Conservation (phyloP, 352 stramenopile species). For the Pythium utonaiense region DNA sequence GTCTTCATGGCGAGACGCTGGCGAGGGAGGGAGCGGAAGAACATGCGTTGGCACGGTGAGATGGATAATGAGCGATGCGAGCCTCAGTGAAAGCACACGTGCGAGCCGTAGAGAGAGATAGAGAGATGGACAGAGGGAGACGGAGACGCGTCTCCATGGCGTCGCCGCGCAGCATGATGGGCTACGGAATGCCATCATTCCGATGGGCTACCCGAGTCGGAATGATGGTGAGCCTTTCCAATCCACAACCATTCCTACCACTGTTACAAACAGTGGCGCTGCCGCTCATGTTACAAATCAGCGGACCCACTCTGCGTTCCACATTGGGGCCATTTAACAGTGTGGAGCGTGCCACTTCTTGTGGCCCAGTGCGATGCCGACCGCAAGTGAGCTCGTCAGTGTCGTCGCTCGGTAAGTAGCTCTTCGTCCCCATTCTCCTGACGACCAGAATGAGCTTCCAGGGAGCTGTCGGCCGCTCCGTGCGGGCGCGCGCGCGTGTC, state of each 20-base stretch:
- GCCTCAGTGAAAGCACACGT: too few species aligned
- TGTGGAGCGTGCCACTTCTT: conserved; percentile 19
- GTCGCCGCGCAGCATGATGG: too few species aligned
- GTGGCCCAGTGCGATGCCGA: conserved; percentile 10
- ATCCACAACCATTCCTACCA: not conserved
- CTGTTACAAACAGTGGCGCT: not conserved
- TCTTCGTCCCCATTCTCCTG: not conserved
- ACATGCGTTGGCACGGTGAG: conserved; percentile 7
- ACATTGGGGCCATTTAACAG: not conserved
- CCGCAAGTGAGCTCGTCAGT: not conserved
- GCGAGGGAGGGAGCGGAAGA: conserved; percentile 10
- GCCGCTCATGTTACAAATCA: too few species aligned
- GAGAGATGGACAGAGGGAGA: too few species aligned
- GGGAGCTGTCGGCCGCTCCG: conserved; percentile 29
- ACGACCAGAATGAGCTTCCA: conserved; percentile 51
- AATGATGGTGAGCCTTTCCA: not conserved
- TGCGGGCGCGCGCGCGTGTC: conserved; percentile 36
- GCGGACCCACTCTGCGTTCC: not conserved
- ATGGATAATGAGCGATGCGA: conserved; percentile 4
- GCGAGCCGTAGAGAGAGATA: too few species aligned
- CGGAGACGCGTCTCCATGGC: too few species aligned
- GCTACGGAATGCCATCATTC: too few species aligned
- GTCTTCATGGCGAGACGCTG: conserved; percentile 21
- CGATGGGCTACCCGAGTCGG: not conserved
- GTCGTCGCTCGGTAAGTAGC: not conserved